Base-by-base conservation (phyloP, 1,139 yeast species). In the Geotrichum reessii region DNA sequence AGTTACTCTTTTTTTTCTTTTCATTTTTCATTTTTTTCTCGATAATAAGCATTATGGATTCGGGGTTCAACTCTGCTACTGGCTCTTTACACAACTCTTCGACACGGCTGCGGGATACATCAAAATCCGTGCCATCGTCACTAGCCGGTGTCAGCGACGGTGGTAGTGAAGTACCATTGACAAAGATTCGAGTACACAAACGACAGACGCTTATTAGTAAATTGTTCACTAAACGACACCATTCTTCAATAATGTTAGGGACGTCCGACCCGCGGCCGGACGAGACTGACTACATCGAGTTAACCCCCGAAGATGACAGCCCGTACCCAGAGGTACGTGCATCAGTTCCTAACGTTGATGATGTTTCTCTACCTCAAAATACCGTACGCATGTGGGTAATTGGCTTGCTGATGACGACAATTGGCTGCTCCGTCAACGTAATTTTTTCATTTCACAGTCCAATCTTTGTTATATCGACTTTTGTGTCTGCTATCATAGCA, bases 261-360 rank as follows among this genome's bases (percentile, higher is more conserved):
- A 33, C 40, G 14, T 33, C 40, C 40, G 14, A n/a, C n/a, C 14
- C 53, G 24, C 28, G n/a, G 11, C 22, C 50, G 14, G 37, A 49
- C 19, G 27, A 48, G 8, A 42, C 50, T 19, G 59, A 56, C 1
- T 56, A 56, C 21, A 40, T 52, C 12, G 59, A 56, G 21, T 47
- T 56, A 6, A 52, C 55, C 3, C 56, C 59, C 12, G 59, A 56
- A 33, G 59, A 56, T 22, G 59, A 56, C 33, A 52, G 56, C 21
- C 59, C 59, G 11, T 83, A 82, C 67, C 83, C 87, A 0, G 89
- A 85, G 68, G 90, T 85, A 48, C 77, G 89, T 67, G 87, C 87
- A 5, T 79, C 87, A 3, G 87, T 85, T 47, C 86, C 87, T 1
- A 78, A 84, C 44, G 73, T 76, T 27, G 89, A 84, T 67, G 85